Evolutionary conservation across 768 basidiomycete genomes (phyloP), one percentile per base, ranked within the genome.

Genomic region (Suillus weaverae): DNA sequence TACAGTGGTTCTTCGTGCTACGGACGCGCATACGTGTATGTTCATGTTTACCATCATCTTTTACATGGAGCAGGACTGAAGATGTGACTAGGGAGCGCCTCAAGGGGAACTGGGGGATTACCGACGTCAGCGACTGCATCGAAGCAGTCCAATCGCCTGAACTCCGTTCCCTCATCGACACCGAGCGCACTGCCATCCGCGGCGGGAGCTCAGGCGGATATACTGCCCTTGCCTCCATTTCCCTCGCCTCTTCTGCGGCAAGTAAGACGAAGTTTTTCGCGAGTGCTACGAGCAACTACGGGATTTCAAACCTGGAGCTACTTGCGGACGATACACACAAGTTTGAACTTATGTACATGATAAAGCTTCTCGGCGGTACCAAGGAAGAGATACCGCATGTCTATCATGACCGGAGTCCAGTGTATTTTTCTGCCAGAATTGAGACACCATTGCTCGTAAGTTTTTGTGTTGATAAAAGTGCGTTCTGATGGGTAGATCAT

Each of bases 171-270:
- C 83, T 89, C 68, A 81, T 91, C 62, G 92, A 95, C 66, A 76
- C 79, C 2, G 75, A 83, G 57, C 87, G 92, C 9, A 80, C 85
- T 5, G 85, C 86, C 20, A 88, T 94, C 66, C 86, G 89, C 3
- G 93, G 92, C 0, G 81, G 84, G 0, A 91, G 89, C 14, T 84
- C 91, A 5, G 91, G 92, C 2, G 92, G 92, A 0, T 92, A 81
- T 73, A 91, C 90, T 2, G 81, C 82, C 6, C 83, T 95, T 39
- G 80, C 78, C 0, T 80, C 80, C 61, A 70, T 75, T 36, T 80
- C 81, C 13, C 80, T 76, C 11, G 76, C 79, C 13, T 74, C 80
- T 0, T 73, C 80, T n/a, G 89, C 88, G 0, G 87, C 86, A n/a
- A 78, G 77, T 7, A 86, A 90, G 67, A 82, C 86, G 78, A 78